A percentile compares a stretch with the other conserved stretches of the same genome.
Evolutionary conservation across 1,284 basidiomycete genomes (phyloP).

Genomic region (Meira nashicola): DNA sequence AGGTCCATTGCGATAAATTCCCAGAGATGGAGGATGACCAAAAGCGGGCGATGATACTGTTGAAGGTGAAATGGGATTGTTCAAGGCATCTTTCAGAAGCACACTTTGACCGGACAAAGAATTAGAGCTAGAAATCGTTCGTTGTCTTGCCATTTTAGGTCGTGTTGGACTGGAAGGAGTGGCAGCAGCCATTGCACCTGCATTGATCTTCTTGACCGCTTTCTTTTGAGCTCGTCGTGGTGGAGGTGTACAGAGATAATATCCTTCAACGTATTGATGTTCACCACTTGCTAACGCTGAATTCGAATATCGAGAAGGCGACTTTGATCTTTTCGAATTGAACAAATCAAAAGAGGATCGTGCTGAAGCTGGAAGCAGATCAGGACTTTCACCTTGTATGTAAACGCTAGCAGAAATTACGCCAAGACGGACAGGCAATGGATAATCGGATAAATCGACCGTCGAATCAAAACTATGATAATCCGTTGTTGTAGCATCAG

Average conservation of each 20-base stretch:
- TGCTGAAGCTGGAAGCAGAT: too few species aligned
- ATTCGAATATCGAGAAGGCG: constrained; percentile 13
- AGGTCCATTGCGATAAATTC: too few species aligned
- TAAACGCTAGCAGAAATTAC: constrained; percentile 26
- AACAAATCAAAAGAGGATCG: background rate
- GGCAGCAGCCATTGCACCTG: too few species aligned
- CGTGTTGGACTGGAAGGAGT: too few species aligned
- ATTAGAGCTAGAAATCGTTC: too few species aligned
- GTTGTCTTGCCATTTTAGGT: too few species aligned
- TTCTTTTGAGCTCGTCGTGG: constrained; percentile 10
- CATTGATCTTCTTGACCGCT: background rate
- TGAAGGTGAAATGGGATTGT: too few species aligned
- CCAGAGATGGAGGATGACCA: too few species aligned
- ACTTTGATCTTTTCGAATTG: background rate
- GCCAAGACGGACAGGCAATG: constrained; percentile 34
- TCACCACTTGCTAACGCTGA: background rate
- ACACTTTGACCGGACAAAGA: too few species aligned
- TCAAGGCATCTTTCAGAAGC: too few species aligned
- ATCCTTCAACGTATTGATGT: constrained; percentile 27
- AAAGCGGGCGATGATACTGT: too few species aligned
- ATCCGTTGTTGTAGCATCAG: background rate
- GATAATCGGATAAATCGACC: constrained; percentile 9
- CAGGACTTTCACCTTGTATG: background rate
- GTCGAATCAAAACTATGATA: background rate
- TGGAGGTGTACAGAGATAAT: constrained; percentile 37